Conservation (phyloP, 805 yeast genomes). For the Danielia oregonensis region DNA sequence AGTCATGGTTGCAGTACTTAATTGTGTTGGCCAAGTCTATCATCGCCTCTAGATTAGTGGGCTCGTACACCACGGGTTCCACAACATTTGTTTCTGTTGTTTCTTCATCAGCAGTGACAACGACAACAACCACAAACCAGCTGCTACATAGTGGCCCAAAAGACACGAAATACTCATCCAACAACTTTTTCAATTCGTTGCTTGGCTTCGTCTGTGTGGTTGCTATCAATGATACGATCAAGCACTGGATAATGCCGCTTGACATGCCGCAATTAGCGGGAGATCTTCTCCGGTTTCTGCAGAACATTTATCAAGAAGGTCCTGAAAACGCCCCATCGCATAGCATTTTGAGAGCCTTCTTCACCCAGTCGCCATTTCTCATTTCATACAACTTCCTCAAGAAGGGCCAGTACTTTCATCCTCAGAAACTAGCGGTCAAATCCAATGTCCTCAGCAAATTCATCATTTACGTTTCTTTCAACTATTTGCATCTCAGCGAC, state of each 20-base stretch:
- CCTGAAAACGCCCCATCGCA: too few relatives aligned
- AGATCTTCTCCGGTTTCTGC: constrained; percentile 1
- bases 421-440: background rate
- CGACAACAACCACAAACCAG: constrained; percentile 14
- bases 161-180: constrained; percentile 7
- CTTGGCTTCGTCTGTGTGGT: constrained; percentile 20
- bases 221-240: constrained; percentile 17
- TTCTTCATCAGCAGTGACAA: constrained; percentile 6
- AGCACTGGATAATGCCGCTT: constrained; percentile 5
- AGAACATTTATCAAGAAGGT: background rate
- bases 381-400: background rate
- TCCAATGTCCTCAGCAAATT: constrained; percentile 1
- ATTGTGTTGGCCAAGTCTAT: constrained; percentile 27
- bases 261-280: constrained; percentile 1
- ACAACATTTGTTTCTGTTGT: constrained; percentile 21
- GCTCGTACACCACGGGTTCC: constrained; percentile 22
- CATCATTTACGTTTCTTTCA: constrained; percentile 1
- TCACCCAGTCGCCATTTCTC: constrained; percentile 4
- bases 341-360: background rate
- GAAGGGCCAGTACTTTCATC: background rate
- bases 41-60: constrained; percentile 28
- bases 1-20: constrained; percentile 21
- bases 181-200: constrained; percentile 16
- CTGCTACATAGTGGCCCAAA: background rate
- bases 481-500: constrained; percentile 6